These are phyloP conservation scores for Mucor plumbeus DNA, from an alignment of 371 early-diverging fungal genomes.

Conservation along the genomic window DNA sequence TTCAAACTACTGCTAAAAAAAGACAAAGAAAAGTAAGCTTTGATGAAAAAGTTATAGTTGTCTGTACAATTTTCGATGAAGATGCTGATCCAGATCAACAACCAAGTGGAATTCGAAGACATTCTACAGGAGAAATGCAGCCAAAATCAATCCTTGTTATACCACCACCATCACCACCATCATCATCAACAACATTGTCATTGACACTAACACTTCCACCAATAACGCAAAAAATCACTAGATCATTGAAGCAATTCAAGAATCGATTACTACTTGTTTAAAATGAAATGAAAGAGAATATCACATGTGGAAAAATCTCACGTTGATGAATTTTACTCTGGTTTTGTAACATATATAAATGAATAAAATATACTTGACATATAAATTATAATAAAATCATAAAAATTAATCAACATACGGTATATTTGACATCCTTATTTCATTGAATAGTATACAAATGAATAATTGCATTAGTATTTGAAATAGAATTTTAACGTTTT, in stretches of 20 bases:
- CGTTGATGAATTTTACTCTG: neutral
- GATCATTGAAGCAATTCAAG: conserved; percentile 23
- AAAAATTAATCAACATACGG: no score
- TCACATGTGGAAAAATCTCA: conserved; percentile 6
- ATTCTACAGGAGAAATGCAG: conserved; percentile 29
- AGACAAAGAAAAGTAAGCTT: conserved; percentile 33
- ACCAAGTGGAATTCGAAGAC: conserved; percentile 15
- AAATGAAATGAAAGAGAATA: neutral
- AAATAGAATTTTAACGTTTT: neutral
- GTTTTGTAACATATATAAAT: neutral
- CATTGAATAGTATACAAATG: no score
- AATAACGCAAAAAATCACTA: conserved; percentile 7
- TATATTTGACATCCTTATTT: neutral
- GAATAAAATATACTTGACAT: neutral
- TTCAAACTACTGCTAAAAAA: conserved; percentile 9
- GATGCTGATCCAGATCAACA: conserved; percentile 9
- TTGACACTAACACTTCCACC: conserved; percentile 21
- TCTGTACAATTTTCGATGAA: conserved; percentile 32
- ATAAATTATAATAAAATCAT: neutral
- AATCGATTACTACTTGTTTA: conserved; percentile 9
- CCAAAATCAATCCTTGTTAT: conserved; percentile 11
- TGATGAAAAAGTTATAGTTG: conserved; percentile 34
- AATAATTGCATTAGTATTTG: no score
- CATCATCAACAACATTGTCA: conserved; percentile 33
- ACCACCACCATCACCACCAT: conserved; percentile 45